Percentiles rank a stretch among this genome's conserved stretches.
These are phyloP conservation scores for Vitis hybrid DNA, from an alignment of 177 flowering plant species.

Conservation along the genomic window DNA sequence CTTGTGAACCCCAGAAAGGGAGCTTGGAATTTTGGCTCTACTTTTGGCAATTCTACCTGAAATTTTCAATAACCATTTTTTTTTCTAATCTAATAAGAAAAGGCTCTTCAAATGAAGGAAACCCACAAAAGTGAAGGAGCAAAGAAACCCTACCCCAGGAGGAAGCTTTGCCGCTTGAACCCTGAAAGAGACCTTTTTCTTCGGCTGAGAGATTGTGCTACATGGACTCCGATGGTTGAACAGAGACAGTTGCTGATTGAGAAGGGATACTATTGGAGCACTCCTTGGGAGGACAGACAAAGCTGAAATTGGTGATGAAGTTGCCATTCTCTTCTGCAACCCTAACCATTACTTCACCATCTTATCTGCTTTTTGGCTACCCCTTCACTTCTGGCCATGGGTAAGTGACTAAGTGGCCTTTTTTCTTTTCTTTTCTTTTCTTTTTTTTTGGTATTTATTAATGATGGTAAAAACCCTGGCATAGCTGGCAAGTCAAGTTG, in stretches of 20 bases:
- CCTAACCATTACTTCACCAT: not conserved
- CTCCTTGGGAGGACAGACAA: slow-evolving; percentile 26
- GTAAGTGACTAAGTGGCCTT: not conserved
- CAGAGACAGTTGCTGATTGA: slow-evolving; percentile 14
- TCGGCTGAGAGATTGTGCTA: slow-evolving; percentile 15
- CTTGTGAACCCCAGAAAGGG: slow-evolving; percentile 84
- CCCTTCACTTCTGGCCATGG: not conserved
- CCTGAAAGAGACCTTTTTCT: slow-evolving; percentile 28
- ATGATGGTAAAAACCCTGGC: too few relatives aligned
- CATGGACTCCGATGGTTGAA: slow-evolving; percentile 1
- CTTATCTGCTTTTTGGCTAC: not conserved
- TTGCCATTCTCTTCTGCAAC: slow-evolving; percentile 24
- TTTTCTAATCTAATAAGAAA: not conserved
- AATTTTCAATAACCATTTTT: not conserved
- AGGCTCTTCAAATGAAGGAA: not conserved
- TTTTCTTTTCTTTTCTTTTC: too few relatives aligned
- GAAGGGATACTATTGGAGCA: slow-evolving; percentile 1
- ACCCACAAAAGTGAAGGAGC: not conserved
- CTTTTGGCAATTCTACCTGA: slow-evolving; percentile 80
- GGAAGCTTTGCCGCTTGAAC: slow-evolving; percentile 73
- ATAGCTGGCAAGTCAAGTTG: too few relatives aligned
- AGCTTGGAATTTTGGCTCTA: slow-evolving; percentile 63
- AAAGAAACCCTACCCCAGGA: slow-evolving; percentile 45
- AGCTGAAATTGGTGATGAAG: slow-evolving; percentile 22
- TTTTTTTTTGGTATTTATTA: too few relatives aligned